Base-by-base conservation (phyloP, 2,329 filamentous ascomycete genomes). In the Sphaerulina populicola region DNA sequence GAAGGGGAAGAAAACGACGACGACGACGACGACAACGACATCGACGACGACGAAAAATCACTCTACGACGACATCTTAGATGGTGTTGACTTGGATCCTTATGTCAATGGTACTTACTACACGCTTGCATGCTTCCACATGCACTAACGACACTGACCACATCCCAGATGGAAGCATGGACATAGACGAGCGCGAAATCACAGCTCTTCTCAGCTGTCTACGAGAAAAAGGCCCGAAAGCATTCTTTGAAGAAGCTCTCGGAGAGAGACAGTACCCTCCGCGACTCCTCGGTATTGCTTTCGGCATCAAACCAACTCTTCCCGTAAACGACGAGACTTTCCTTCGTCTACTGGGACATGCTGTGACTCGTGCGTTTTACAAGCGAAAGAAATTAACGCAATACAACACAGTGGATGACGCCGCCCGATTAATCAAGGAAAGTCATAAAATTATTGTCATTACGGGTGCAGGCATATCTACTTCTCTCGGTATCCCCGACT, bases 391-490 rank as follows among this genome's bases (percentile, higher is more conserved):
- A 68, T 75, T 97, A 45, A 67, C 75, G 18, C 75, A 83, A 55
- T 90, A 88, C 76, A 95, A 95, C 72, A 83, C 84, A 1, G 77
- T 97, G 47, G 86, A 94, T 57, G 89, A 98, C 70, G 93, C 88
- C 4, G 89, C 93, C 7, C 71, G 76, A 11, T 74, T 98, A 45
- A 77, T 98, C 39, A 76, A 80, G 60, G 78, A 79, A 53, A 81
- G 83, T 51, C 80, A 80, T 60, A 94, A 95, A 68, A 90, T 98
- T 67, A 81, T 98, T 63, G 86, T 97, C 58, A 80, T 98, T 59
- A 97, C 93, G 1, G 93, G 93, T 46, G 93, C 93, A 14, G 93
- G 93, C 59, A 97, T 98, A 60, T 96, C 90, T 23, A 98, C 93
- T 0, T 95, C 88, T 46, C 81, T 98, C 15, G 93, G 93, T 55